Base-by-base conservation (phyloP, 116 monocot genomes). In the Iris pallida region DNA sequence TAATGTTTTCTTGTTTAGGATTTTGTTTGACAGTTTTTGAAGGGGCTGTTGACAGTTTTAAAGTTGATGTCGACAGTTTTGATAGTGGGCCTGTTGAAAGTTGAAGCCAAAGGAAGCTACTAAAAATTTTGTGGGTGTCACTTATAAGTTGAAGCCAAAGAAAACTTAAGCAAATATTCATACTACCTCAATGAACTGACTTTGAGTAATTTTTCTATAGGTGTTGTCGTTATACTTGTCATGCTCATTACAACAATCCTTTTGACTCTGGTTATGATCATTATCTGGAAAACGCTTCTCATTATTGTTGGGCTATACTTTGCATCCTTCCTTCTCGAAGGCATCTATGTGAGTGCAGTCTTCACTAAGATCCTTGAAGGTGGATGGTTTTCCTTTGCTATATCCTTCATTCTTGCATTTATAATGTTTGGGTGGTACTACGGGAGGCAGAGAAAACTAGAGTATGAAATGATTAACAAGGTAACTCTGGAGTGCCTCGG, bases 351-450 rank as follows among this genome's bases (percentile, higher is more conserved):
- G 0, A 88, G 81, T 59, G 88, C 92, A 14, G 86, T 88, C 41
- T 69, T 78, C 57, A 86, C 81, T 15, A 92, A 92, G 63, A 76
- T 92, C 63, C 62, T 68, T 0, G 79, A 92, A 79, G 92, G 92
- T n/a, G 92, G 92, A 8, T 92, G 92, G 92, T 13, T 92, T 47
- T 86, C 92, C 7, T 92, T 88, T 49, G 81, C 76, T 4, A 81
- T 92, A 43, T 92, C 92, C 12, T 57, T 88, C 10, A 73, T 88
- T 72, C 83, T 92, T 18, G 81, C 86, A 18, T 83, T 68, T 20
- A 77, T 92, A 58, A 88, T 88, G 86, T 88, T 92, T 44, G 86
- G 76, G 0, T 92, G 92, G 92, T 88, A 86, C 55, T 81, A 86
- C 46, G 92, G 92, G 7, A 75, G 90, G 59, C 78, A 81, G 60